phyloP scores from a whole-genome alignment of 345 rosid genomes.

The Rhizophora apiculata region DNA sequence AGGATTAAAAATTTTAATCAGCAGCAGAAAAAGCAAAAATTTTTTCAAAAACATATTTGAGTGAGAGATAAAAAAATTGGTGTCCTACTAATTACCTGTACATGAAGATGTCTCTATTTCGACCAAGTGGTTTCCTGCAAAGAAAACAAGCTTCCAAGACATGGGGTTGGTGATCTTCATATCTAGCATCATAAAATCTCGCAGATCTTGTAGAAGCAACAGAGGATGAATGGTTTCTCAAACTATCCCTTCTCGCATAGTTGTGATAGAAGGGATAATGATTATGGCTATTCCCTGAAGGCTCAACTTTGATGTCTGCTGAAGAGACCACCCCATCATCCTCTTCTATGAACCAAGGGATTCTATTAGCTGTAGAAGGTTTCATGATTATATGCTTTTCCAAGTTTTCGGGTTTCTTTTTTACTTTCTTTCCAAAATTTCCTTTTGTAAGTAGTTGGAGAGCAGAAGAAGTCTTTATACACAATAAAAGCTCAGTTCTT shows the following conservation, averaged over 20 bases:
- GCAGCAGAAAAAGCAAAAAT: constrained; percentile 22
- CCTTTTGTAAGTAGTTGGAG: no score
- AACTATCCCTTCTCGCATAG: constrained; percentile 37
- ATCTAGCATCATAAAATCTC: constrained; percentile 63
- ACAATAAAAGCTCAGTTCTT: no score
- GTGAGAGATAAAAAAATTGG: constrained; percentile 5
- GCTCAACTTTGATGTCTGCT: constrained; percentile 58
- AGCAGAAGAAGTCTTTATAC: no score
- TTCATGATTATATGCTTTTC: background rate
- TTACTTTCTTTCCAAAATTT: no score
- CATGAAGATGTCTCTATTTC: constrained; percentile 75
- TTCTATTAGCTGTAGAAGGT: constrained; percentile 5
- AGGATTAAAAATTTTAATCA: constrained; percentile 21
- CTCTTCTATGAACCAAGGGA: constrained; percentile 48
- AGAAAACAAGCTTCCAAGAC: constrained; percentile 64
- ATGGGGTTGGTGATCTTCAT: constrained; percentile 54
- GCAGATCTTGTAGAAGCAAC: constrained; percentile 55
- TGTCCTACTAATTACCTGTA: constrained; percentile 49
- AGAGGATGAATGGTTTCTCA: constrained; percentile 35
- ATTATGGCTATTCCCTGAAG: constrained; percentile 30
- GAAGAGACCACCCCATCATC: constrained; percentile 56
- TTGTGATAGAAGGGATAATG: constrained; percentile 28
- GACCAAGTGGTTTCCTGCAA: constrained; percentile 66
- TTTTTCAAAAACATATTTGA: constrained; percentile 5
- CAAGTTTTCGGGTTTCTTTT: no score